Conservation (phyloP, 805 yeast species). For the Cyberlindnera maclurae region DNA sequence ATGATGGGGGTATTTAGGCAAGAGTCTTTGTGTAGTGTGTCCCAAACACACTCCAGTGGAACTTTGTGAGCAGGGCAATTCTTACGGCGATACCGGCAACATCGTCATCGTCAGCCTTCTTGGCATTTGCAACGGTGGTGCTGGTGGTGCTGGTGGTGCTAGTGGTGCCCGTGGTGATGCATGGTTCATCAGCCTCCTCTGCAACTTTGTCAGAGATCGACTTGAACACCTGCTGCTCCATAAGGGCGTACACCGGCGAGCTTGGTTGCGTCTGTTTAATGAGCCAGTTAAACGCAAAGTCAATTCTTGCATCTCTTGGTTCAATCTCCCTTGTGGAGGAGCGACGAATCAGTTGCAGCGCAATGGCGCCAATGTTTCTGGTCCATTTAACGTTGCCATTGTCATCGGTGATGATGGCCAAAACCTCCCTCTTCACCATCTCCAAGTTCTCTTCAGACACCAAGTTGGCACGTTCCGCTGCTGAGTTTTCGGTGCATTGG, state of each 20-base stretch:
- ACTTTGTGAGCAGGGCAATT: conserved; percentile 48
- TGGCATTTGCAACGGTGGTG: conserved; percentile 8
- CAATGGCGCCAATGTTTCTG: conserved; percentile 63
- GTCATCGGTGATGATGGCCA: conserved; percentile 76
- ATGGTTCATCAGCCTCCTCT: conserved; percentile 10
- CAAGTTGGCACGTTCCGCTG: conserved; percentile 23
- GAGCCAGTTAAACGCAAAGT: conserved; percentile 72
- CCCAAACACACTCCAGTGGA: conserved; percentile 83
- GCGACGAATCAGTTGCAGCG: conserved; percentile 56
- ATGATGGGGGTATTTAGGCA: conserved; percentile 1
- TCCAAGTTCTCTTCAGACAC: conserved; percentile 32
- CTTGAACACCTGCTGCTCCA: conserved; percentile 61
- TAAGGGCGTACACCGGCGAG: conserved; percentile 65
- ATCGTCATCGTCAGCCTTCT: conserved; percentile 44
- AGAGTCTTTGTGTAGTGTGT: conserved; percentile 39
- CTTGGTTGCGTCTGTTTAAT: conserved; percentile 80
- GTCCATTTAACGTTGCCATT: conserved; percentile 91
- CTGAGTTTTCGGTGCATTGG: conserved; percentile 11
- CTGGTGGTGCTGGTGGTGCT: conserved; percentile 9
- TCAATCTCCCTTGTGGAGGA: conserved; percentile 17
- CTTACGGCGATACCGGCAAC: conserved; percentile 53
- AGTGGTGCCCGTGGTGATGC: conserved; percentile 5
- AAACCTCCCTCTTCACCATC: conserved; percentile 58
- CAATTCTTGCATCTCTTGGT: conserved; percentile 19
- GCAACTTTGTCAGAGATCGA: conserved; percentile 35